Conservation (phyloP, 306 rosid species). For the Lablab purpureus region DNA sequence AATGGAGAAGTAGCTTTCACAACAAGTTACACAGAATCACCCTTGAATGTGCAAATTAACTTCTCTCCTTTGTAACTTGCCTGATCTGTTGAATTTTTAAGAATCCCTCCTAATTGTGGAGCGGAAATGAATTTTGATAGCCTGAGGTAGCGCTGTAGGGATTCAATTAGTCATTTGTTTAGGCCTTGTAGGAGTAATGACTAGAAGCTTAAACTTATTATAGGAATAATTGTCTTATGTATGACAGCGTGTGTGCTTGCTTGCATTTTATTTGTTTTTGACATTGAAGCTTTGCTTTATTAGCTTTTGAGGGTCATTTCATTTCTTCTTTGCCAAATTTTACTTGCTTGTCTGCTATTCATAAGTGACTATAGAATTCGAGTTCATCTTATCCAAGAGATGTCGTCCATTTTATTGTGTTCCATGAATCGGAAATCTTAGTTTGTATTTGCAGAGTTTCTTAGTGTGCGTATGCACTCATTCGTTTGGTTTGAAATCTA, state of each 20-base stretch:
- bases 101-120: conserved; percentile 82
- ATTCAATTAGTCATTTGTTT: conserved; percentile 66
- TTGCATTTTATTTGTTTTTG: conserved; percentile 31
- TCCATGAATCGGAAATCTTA: not conserved
- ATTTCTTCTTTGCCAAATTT: not conserved
- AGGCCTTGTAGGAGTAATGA: conserved; percentile 54
- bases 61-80: conserved; percentile 57
- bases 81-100: conserved; percentile 59
- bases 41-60: conserved; percentile 45
- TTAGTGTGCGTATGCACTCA: not conserved
- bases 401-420: conserved; percentile 20
- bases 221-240: conserved; percentile 51
- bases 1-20: conserved; percentile 43
- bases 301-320: conserved; percentile 29
- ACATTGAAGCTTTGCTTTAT: conserved; percentile 34
- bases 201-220: conserved; percentile 52
- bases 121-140: conserved; percentile 89
- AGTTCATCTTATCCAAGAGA: not conserved
- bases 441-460: conserved; percentile 16
- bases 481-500: not conserved
- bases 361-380: not conserved
- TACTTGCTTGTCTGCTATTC: conserved; percentile 7
- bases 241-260: conserved; percentile 36
- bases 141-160: conserved; percentile 65
- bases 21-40: conserved; percentile 46